A percentile compares a stretch with the other conserved stretches of the same genome.
These are phyloP conservation scores for Yarrowia sp. DNA, from an alignment of 805 yeast species.

Conservation along the genomic window DNA sequence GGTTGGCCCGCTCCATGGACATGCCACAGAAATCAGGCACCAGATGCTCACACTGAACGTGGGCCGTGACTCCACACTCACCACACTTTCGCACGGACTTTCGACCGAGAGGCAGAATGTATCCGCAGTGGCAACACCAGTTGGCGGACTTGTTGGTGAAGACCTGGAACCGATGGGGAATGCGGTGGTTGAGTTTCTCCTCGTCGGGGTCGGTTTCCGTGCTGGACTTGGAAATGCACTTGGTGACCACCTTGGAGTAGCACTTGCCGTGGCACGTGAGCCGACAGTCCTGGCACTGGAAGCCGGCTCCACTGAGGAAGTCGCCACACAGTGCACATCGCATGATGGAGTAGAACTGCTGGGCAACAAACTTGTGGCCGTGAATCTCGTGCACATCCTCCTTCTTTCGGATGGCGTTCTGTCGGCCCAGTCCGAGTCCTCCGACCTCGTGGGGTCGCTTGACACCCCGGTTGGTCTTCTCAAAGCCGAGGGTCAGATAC, in stretches of 20 bases:
- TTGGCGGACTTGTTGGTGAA: constrained; percentile 90
- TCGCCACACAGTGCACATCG: constrained; percentile 97
- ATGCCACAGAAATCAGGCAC: constrained; percentile 99
- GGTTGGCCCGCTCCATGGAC: constrained; percentile 95
- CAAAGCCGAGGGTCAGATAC: constrained; percentile 71
- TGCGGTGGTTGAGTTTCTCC: constrained; percentile 88
- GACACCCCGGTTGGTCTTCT: constrained; percentile 57
- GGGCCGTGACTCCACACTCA: constrained; percentile 91
- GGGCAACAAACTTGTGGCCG: constrained; percentile 96
- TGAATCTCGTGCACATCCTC: constrained; percentile 83
- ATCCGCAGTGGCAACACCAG: constrained; percentile 99
- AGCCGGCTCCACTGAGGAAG: constrained; percentile 77
- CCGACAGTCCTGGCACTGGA: constrained; percentile 76
- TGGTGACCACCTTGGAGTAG: constrained; percentile 73
- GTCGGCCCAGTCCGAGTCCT: constrained; percentile 70
- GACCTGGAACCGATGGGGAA: constrained; percentile 96
- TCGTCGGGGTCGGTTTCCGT: constrained; percentile 63
- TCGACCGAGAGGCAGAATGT: constrained; percentile 90
- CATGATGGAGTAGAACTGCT: constrained; percentile 94
- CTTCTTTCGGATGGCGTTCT: constrained; percentile 94
- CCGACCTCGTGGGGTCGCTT: constrained; percentile 50
- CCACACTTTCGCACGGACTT: constrained; percentile 89
- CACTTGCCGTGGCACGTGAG: constrained; percentile 78
- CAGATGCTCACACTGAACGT: constrained; percentile 83
- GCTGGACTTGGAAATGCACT: constrained; percentile 73